phyloP scores from a whole-genome alignment of 31 red algal genomes.

The Bonnemaisonia californica region DNA sequence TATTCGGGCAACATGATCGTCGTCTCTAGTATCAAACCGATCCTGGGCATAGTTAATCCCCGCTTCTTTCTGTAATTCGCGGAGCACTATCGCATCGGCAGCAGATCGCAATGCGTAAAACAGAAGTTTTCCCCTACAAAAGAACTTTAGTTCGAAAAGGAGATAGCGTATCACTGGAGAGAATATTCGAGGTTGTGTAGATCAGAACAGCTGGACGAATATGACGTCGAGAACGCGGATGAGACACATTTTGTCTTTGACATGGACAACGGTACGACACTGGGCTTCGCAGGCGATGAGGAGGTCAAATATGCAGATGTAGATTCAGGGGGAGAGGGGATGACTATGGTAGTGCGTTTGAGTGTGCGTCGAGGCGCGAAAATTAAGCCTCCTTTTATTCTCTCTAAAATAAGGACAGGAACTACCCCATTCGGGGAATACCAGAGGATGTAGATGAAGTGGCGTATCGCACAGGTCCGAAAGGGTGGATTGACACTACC shows the following conservation, averaged over 20 bases:
- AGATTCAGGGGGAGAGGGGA: not conserved
- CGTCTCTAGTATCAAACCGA: not conserved
- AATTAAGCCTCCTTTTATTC: constrained; percentile 8
- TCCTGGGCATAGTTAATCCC: not conserved
- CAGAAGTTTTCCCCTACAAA: constrained; percentile 1
- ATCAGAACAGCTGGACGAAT: not conserved
- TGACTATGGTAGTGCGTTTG: constrained; percentile 17
- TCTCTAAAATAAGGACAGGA: constrained; percentile 10
- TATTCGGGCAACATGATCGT: not conserved
- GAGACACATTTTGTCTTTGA: constrained; percentile 18
- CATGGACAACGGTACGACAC: not conserved
- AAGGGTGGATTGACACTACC: constrained; percentile 36
- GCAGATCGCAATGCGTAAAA: not conserved
- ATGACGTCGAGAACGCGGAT: not conserved
- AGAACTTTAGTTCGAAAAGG: not conserved
- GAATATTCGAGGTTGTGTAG: not conserved
- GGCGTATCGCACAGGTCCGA: constrained; percentile 13
- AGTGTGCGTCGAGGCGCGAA: constrained; percentile 3
- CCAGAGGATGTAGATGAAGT: not conserved
- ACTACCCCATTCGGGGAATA: constrained; percentile 5
- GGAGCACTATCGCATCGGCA: constrained; percentile 6
- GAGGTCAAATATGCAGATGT: constrained; percentile 5
- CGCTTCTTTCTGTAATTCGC: not conserved
- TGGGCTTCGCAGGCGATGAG: constrained; percentile 8
- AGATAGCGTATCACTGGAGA: not conserved